Percentiles rank a stretch among this genome's conserved stretches.
Evolutionary conservation across 331 rosid genomes (phyloP).

Genomic region (Phaseolus coccineus): DNA sequence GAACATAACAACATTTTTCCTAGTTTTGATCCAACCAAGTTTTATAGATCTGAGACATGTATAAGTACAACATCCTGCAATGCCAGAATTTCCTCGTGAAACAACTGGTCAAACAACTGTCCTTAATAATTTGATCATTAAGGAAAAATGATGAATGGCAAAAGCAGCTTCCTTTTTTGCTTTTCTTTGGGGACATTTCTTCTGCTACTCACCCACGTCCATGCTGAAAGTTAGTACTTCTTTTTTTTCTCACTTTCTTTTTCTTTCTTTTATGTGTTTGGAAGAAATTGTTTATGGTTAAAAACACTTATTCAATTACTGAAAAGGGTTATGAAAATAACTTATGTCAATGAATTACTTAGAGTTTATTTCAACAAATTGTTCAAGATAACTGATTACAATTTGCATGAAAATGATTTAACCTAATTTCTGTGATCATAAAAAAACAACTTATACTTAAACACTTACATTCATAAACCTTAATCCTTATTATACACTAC

Average conservation of each 20-base stretch:
- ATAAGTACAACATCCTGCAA: conserved; percentile 38
- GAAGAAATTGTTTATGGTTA: not conserved
- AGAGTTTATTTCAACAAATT: too few relatives aligned
- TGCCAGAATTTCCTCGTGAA: not conserved
- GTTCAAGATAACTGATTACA: too few relatives aligned
- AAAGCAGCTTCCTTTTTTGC: conserved; percentile 39
- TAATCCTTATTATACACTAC: too few relatives aligned
- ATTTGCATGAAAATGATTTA: not conserved
- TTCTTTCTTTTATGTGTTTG: not conserved
- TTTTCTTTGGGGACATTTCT: conserved; percentile 43
- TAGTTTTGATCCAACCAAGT: conserved; percentile 37
- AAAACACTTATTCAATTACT: too few relatives aligned
- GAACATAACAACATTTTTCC: conserved; percentile 2
- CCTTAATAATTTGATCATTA: conserved; percentile 35
- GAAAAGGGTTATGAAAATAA: too few relatives aligned
- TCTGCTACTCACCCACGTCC: conserved; percentile 8
- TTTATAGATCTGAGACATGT: not conserved
- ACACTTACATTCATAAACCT: not conserved
- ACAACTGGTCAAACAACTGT: not conserved
- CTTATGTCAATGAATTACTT: too few relatives aligned
- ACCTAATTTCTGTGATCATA: not conserved
- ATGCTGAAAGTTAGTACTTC: conserved; percentile 39
- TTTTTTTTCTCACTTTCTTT: not conserved
- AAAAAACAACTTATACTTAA: not conserved
- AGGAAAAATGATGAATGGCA: conserved; percentile 44